phyloP scores from a whole-genome alignment of 805 yeast species.

The Ogataea corticis region DNA sequence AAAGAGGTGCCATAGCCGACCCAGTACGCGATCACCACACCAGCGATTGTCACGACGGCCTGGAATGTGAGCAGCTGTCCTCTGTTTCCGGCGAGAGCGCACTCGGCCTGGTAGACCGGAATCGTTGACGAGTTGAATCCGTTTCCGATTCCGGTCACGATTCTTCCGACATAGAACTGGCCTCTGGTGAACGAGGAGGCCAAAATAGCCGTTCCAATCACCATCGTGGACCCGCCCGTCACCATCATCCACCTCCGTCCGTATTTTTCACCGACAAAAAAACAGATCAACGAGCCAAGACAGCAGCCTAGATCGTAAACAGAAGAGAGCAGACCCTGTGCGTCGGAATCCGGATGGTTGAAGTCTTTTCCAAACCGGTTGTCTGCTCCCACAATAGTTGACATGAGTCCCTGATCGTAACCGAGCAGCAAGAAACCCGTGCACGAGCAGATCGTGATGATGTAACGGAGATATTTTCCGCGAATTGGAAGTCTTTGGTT shows the following conservation, averaged over 20 bases:
- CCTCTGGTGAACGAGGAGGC: constrained; percentile 39
- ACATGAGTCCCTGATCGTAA: constrained; percentile 52
- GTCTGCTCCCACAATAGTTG: constrained; percentile 37
- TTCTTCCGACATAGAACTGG: constrained; percentile 45
- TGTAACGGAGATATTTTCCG: constrained; percentile 8
- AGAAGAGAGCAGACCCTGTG: constrained; percentile 45
- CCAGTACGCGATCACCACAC: constrained; percentile 47
- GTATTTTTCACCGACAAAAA: constrained; percentile 32
- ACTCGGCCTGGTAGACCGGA: constrained; percentile 49
- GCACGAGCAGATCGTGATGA: constrained; percentile 11
- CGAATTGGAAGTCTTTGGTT: constrained; percentile 7
- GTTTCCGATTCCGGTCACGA: constrained; percentile 46
- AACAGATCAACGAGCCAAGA: constrained; percentile 37
- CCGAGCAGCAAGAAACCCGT: constrained; percentile 24
- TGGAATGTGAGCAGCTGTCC: constrained; percentile 41
- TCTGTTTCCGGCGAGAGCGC: constrained; percentile 39
- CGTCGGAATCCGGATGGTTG: constrained; percentile 13
- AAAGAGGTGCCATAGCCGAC: constrained; percentile 43
- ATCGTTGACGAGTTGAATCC: constrained; percentile 46
- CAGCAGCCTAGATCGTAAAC: constrained; percentile 48
- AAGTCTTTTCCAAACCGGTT: constrained; percentile 17
- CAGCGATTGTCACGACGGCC: constrained; percentile 40
- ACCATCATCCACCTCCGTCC: constrained; percentile 42
- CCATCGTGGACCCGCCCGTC: constrained; percentile 35
- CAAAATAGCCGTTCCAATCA: constrained; percentile 36